Base-by-base conservation (phyloP, 352 stramenopile species). In the Plasmopara muralis region DNA sequence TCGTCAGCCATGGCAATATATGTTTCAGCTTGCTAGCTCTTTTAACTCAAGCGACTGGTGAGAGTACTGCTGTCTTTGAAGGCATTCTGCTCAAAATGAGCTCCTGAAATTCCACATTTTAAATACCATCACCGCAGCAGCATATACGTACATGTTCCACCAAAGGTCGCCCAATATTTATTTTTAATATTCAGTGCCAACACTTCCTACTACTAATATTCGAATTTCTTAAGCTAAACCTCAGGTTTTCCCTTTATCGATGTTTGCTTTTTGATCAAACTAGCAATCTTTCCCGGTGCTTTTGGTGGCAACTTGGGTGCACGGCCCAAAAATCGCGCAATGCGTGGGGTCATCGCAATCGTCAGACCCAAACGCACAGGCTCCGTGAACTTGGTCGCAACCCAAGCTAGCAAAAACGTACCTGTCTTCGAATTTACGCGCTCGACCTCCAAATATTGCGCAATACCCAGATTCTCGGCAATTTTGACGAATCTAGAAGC, bases 301-400 rank as follows among this genome's bases (percentile, higher is more conserved):
- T 77, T 82, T 14, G 64, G 53, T 39, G 60, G 56, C 25, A 84
- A 54, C 48, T 88, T 84, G 20, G 80, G 80, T 14, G 70, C 80
- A 2, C 80, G 77, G 9, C 80, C 75, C 6, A 93, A 52, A 37
- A 91, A 75, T 15, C 83, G 79, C 9, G 83, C 79, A 41, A 93
- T 73, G 20, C 80, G 75, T 35, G 83, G 83, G 18, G 83, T 93
- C 45, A 90, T 71, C 45, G 81, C 79, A 18, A 93, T 62, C 44
- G 83, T 93, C 18, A 93, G 15, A 6, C 80, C 83, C 25, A 93
- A 66, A 16, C 83, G 74, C 58, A 93, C 15, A 1, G 83, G 83
- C 67, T 93, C 83, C 10, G 83, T 91, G 63, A 93, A 93, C 68
- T 93, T 93, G 51, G 83, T 93, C 42, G 78, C 83, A 52, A 91